Base-by-base conservation (phyloP, 148 eudicot genomes). In the Arctostaphylos glauca region DNA sequence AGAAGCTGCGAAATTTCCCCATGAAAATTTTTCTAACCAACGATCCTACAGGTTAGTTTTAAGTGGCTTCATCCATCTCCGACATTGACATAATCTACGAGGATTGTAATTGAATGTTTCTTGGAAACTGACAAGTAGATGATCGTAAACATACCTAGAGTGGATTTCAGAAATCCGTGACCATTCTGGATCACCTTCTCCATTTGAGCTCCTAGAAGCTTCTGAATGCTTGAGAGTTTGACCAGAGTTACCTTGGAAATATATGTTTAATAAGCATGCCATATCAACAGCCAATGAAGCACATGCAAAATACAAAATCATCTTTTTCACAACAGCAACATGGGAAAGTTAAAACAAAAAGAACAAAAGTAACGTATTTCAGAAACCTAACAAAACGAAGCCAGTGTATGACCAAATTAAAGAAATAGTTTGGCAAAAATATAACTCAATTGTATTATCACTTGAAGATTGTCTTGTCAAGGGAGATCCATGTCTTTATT, bases 171-270 rank as follows among this genome's bases (percentile, higher is more conserved):
- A 90, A 58, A 94, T 92, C 76, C 78, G 86, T 58, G 67, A 67
- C 99, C 99, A 96, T 76, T 93, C 95, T 80, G 90, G 88, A 86
- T 94, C 94, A 84, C 79, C 83, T 58, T 89, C 90, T 74, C 43
- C 86, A 66, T 86, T 89, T 60, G 71, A 77, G 83, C 82, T 71
- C 54, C 81, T 86, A 82, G 83, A 77, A 58, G 86, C 86, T 68
- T 82, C 90, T 68, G 76, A 80, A 66, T 81, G 85, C 76, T 84
- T 88, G 67, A 77, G 79, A 58, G 85, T 70, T 88, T 89, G 78
- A 66, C 74, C 87, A 78, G 88, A 83, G 75, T 80, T 85, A 80
- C 87, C 93, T 91, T 81, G 49, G 52, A 81, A 50, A 59, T 58
- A 4, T 70, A 59, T 6, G 49, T 50, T 19, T 16, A 25, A 75